A percentile compares a stretch with the other conserved stretches of the same genome.
Conservation (phyloP, 148 eudicot species). For the Chenopodium formosanum region DNA sequence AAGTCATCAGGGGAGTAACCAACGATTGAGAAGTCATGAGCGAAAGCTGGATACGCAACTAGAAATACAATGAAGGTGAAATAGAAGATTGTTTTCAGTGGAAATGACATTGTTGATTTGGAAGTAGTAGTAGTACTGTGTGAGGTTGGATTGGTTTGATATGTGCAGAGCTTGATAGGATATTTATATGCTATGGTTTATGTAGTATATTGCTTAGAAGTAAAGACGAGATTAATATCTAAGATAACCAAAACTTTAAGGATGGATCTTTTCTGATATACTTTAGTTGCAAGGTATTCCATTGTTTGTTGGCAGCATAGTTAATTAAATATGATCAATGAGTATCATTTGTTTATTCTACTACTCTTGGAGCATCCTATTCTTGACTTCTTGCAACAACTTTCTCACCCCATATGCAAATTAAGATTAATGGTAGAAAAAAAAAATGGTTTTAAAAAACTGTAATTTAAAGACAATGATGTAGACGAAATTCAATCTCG, state of each 20-base stretch:
- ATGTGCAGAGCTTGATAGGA: slow-evolving; percentile 4
- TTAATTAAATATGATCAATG: slow-evolving; percentile 3
- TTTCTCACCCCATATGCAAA: too few species aligned
- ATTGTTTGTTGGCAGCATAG: slow-evolving; percentile 23
- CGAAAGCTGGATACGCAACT: slow-evolving; percentile 18
- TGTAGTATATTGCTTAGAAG: slow-evolving; percentile 32
- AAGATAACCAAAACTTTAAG: slow-evolving; percentile 34
- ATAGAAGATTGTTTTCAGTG: slow-evolving; percentile 7
- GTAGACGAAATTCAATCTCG: too few species aligned
- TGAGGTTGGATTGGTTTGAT: slow-evolving; percentile 18
- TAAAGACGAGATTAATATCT: slow-evolving; percentile 26
- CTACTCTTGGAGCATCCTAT: neutral
- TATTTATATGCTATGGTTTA: slow-evolving; percentile 32
- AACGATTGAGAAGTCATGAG: slow-evolving; percentile 36
- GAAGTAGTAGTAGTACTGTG: neutral
- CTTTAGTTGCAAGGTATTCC: slow-evolving; percentile 27
- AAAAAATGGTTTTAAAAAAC: too few species aligned
- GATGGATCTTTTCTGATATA: slow-evolving; percentile 20
- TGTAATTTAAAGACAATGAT: too few species aligned
- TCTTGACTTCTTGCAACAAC: neutral
- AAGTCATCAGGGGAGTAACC: slow-evolving; percentile 35
- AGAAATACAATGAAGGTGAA: slow-evolving; percentile 16
- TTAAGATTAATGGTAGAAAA: too few species aligned
- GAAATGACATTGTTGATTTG: slow-evolving; percentile 15
- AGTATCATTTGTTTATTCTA: neutral